Evolutionary conservation across 139 green algal genomes (phyloP), one percentile per base, ranked within the genome.

Genomic region (Diplosphaera chodatii): DNA sequence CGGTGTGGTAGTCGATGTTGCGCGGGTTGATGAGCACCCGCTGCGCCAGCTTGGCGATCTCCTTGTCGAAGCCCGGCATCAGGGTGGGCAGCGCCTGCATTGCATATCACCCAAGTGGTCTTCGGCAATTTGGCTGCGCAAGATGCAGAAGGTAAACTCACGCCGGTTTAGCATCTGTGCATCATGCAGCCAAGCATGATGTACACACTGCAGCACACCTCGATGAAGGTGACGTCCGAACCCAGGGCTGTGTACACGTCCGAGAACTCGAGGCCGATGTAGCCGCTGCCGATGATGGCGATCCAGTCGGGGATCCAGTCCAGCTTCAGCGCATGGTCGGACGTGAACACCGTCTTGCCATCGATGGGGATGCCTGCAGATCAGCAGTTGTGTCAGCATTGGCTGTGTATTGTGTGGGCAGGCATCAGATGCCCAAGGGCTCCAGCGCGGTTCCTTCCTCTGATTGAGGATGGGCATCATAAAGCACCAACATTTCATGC

Each of bases 341-440:
- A 90, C 27, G 95, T 99, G 89, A 99, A 98, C 16, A 99, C 95
- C 1, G 95, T 99, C 85, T 99, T 99, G 86, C 94, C 92, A 78
- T 99, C 95, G 68, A 99, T 94, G 48, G 90, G 84, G 81, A 99
- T 98, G 80, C 94, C 94, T 76, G 91, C 94, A 0, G 95, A 97
- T 78, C 78, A 4, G 88, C 93, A 28, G 94, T 98, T n/a, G 96
- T 86, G 64, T 59, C 16, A 23, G 18, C 3, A 23, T 59, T 48
- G 37, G 37, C 6, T 48, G 37, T 48, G 37, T 48, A 48, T 10
- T 20, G 10, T 48, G 37, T 10, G 37, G 10, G 37, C 37, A 48
- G 10, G 37, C 37, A n/a, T n/a, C n/a, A n/a, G n/a, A n/a, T n/a
- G n/a, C n/a, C n/a, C n/a, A n/a, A n/a, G n/a, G n/a, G n/a, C n/a